Evolutionary conservation across 2,329 filamentous ascomycete genomes (phyloP), one percentile per base, ranked within the genome.

Genomic region (Phialemonium atrogriseum): DNA sequence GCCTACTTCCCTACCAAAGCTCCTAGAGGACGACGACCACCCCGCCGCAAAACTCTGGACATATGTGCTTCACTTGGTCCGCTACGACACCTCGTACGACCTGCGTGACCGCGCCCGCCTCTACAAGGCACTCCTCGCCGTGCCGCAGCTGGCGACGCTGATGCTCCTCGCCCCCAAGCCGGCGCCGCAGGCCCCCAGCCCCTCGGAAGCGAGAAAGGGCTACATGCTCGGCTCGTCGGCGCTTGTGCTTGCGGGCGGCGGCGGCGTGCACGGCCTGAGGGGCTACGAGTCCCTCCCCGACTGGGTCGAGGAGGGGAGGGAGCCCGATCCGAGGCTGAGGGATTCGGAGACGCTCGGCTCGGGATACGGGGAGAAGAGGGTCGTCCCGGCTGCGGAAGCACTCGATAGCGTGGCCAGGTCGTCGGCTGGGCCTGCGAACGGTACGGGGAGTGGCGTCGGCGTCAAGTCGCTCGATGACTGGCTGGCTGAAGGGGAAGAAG

Each of bases 71-170:
- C 71, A 89, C 2, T 73, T 98, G 2, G 84, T 84, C 19, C 78
- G 91, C 38, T 98, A 96, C 55, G 91, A 96, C 48, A 85, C 80
- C 0, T 95, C 88, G 1, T 98, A 94, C 56, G 88, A 96, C 50
- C 75, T 98, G 4, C 85, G 91, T 41, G 91, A 96, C 52, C 82
- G 91, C 15, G 80, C 88, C 2, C 78, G 91, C 19, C 73, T 95
- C 39, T 96, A 94, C 62, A 86, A 84, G 41, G 73, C 87, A 1
- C 74, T 98, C 2, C 73, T 98, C 2, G 71, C 77, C 4, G 77
- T 84, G 5, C 85, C 88, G 1, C 86, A 96, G 54, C 73, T 98
- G 11, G 91, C 91, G 3, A 87, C 83, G 1, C 68, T 98, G 10
- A 82, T 96, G 54, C 77, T 98, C 1, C 72, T 96, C 2, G 91